Conservation (phyloP, 148 eudicot species). For the Tetragonia tetragonoides region DNA sequence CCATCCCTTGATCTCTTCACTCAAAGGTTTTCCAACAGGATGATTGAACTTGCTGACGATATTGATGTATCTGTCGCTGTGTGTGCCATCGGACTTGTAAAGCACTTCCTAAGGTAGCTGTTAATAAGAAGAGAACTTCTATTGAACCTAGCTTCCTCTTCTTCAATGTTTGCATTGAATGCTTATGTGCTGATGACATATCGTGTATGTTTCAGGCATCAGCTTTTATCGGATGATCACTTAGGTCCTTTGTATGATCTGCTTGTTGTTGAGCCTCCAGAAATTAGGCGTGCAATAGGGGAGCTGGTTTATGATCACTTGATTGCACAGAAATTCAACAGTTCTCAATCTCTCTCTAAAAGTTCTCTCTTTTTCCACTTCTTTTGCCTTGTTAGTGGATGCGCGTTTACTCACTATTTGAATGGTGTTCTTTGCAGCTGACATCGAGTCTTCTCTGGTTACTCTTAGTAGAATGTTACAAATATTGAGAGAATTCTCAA, state of each 20-base stretch:
- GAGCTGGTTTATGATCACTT: conserved; percentile 93
- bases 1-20: conserved; percentile 95
- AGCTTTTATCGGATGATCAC: conserved; percentile 81
- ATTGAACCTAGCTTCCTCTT: conserved; percentile 11
- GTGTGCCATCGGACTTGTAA: conserved; percentile 88
- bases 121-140: neutral
- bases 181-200: conserved; percentile 18
- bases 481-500: conserved; percentile 82
- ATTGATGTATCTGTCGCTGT: conserved; percentile 92
- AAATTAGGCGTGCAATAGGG: conserved; percentile 95
- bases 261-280: conserved; percentile 92
- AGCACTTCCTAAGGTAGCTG: conserved; percentile 75
- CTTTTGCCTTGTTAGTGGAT: neutral
- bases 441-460: conserved; percentile 60
- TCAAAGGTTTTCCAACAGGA: conserved; percentile 82
- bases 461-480: conserved; percentile 84
- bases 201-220: conserved; percentile 66
- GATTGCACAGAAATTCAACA: conserved; percentile 78
- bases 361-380: conserved; percentile 35
- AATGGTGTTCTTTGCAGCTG: conserved; percentile 27
- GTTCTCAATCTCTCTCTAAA: conserved; percentile 61
- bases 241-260: conserved; percentile 91
- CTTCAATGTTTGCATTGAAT: neutral
- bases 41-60: conserved; percentile 99
- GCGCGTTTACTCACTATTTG: neutral